Evolutionary conservation across 768 basidiomycete species (phyloP).

Genomic region (Russula sp.): DNA sequence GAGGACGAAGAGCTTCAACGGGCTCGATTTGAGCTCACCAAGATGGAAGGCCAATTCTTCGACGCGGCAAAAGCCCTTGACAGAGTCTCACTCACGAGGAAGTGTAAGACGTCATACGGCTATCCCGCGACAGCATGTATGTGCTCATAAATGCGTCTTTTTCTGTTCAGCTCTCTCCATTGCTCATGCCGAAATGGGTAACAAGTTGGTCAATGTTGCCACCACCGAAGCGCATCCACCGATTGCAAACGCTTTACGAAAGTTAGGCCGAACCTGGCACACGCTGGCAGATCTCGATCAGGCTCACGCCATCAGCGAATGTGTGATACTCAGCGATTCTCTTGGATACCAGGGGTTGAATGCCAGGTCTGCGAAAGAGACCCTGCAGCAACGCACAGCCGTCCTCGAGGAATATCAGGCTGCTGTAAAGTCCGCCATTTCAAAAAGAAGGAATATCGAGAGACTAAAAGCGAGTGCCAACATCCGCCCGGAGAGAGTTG

Average conservation of each 20-base stretch:
- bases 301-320: conserved; percentile 90
- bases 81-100: conserved; percentile 71
- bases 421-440: conserved; percentile 89
- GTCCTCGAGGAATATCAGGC: conserved; percentile 93
- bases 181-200: conserved; percentile 87
- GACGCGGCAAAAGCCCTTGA: conserved; percentile 90
- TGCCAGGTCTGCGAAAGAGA: conserved; percentile 94
- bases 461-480: conserved; percentile 79
- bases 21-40: conserved; percentile 87
- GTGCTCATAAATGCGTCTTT: conserved; percentile 12
- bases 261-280: conserved; percentile 84
- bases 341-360: conserved; percentile 96
- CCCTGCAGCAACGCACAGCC: conserved; percentile 79
- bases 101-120: conserved; percentile 46
- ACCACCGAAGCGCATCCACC: conserved; percentile 85
- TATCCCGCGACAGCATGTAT: conserved; percentile 1
- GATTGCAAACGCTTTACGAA: conserved; percentile 75
- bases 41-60: conserved; percentile 87
- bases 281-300: conserved; percentile 83
- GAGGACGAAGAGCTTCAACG: conserved; percentile 91
- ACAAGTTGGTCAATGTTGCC: conserved; percentile 82
- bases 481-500: conserved; percentile 80
- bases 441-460: conserved; percentile 88
- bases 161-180: conserved; percentile 57
- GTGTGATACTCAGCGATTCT: conserved; percentile 92